Conservation (phyloP, 2,329 filamentous ascomycete genomes). For the Sarocladium oryzae region DNA sequence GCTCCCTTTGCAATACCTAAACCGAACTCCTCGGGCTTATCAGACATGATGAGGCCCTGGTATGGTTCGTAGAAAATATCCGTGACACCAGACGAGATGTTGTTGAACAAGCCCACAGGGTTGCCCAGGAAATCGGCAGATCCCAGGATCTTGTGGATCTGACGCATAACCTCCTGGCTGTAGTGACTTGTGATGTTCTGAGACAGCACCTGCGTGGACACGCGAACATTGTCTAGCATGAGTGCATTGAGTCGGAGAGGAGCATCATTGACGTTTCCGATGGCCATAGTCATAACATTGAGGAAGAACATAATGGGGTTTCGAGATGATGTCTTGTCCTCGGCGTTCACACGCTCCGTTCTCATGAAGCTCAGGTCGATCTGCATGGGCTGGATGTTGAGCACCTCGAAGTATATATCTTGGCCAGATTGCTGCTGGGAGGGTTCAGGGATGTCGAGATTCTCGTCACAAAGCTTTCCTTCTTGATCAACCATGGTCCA, state of each 20-base stretch:
- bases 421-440: conserved; percentile 77
- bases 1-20: conserved; percentile 94
- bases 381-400: conserved; percentile 98
- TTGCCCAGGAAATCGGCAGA: conserved; percentile 98
- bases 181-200: conserved; percentile 91
- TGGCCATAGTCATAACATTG: conserved; percentile 98
- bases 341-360: conserved; percentile 91
- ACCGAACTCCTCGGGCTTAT: conserved; percentile 90
- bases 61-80: conserved; percentile 99
- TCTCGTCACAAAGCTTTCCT: conserved; percentile 82
- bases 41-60: conserved; percentile 93
- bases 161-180: conserved; percentile 90
- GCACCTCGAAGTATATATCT: conserved; percentile 95
- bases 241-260: conserved; percentile 89
- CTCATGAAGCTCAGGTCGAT: conserved; percentile 95
- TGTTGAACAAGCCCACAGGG: conserved; percentile 96
- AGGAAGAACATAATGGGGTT: conserved; percentile 99
- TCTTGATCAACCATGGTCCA: conserved; percentile 66
- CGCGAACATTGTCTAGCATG: conserved; percentile 89
- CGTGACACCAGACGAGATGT: conserved; percentile 90
- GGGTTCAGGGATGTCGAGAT: conserved; percentile 86
- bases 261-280: conserved; percentile 97
- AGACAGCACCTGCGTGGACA: conserved; percentile 76
- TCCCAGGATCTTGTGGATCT: conserved; percentile 94
- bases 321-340: conserved; percentile 82